Evolutionary conservation across 371 early-diverging fungal species (phyloP).

Genomic region (Syncephalastrum contaminatum): DNA sequence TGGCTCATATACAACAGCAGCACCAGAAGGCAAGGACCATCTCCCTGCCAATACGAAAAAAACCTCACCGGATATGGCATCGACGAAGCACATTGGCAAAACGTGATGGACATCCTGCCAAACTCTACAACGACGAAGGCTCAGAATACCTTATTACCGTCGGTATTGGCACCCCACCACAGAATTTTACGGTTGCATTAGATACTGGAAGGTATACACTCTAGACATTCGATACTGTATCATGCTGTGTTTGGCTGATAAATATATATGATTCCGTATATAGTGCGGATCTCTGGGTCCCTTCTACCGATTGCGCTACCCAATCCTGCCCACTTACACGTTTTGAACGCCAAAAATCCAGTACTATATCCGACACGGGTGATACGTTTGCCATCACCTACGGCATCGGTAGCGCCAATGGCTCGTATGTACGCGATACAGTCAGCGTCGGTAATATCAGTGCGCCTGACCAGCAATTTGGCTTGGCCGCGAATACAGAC

Average conservation of each 20-base stretch:
- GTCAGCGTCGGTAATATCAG: constrained; percentile 46
- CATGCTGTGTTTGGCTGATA: neutral
- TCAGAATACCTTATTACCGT: constrained; percentile 26
- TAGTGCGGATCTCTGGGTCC: constrained; percentile 53
- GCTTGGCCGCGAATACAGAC: constrained; percentile 47
- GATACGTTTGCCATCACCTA: constrained; percentile 58
- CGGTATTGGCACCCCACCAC: constrained; percentile 30
- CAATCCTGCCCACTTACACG: constrained; percentile 29
- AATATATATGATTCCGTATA: neutral
- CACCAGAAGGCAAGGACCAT: too few relatives aligned
- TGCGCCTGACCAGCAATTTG: constrained; percentile 52
- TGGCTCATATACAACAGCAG: too few relatives aligned
- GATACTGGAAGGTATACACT: constrained; percentile 39
- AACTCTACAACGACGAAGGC: constrained; percentile 28
- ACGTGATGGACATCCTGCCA: neutral
- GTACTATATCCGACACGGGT: constrained; percentile 39
- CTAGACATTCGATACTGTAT: neutral
- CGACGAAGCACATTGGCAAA: too few relatives aligned
- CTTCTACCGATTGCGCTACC: constrained; percentile 24
- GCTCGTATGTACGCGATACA: constrained; percentile 53
- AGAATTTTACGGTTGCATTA: constrained; percentile 31
- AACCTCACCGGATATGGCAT: too few relatives aligned
- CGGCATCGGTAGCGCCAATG: constrained; percentile 59
- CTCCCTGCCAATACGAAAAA: too few relatives aligned
- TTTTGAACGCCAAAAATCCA: constrained; percentile 52